phyloP scores from a whole-genome alignment of 1,284 basidiomycete genomes.

The Coriolopsis trogii region DNA sequence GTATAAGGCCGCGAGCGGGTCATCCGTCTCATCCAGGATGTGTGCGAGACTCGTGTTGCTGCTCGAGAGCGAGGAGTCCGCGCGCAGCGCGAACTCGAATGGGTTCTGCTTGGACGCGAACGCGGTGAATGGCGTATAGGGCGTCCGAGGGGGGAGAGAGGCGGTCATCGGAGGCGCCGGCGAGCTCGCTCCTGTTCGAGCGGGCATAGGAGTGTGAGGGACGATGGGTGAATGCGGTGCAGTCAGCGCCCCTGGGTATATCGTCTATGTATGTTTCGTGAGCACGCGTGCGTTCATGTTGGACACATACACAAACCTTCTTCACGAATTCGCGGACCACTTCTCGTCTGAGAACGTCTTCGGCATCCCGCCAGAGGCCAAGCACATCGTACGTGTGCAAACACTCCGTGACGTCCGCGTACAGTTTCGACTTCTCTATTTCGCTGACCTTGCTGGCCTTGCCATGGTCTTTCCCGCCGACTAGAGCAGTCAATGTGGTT shows the following conservation, averaged over 20 bases:
- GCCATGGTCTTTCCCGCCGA: conserved; percentile 46
- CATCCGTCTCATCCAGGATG: conserved; percentile 64
- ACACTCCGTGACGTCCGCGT: conserved; percentile 75
- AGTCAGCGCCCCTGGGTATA: conserved; percentile 69
- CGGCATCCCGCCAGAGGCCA: conserved; percentile 82
- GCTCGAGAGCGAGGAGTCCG: conserved; percentile 13
- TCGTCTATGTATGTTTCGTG: conserved; percentile 50
- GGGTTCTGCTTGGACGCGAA: conserved; percentile 56
- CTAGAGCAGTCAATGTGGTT: conserved; percentile 51
- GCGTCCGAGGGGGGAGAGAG: conserved; percentile 56
- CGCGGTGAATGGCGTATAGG: conserved; percentile 66
- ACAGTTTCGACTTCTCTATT: conserved; percentile 62
- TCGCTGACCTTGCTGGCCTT: conserved; percentile 46
- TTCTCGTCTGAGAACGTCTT: conserved; percentile 77
- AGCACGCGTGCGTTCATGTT: conserved; percentile 2
- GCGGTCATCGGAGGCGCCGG: conserved; percentile 26
- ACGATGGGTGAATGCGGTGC: conserved; percentile 73
- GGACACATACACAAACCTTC: conserved; percentile 52
- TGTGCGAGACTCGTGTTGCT: conserved; percentile 36
- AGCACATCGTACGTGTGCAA: conserved; percentile 83
- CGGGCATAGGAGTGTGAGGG: conserved; percentile 69
- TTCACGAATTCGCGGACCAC: conserved; percentile 76
- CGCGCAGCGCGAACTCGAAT: conserved; percentile 37
- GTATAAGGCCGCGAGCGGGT: conserved; percentile 74
- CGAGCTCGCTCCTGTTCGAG: conserved; percentile 22